Percentiles rank a stretch among this genome's conserved stretches.
These are phyloP conservation scores for Phytophthora tubulina DNA, from an alignment of 352 stramenopile genomes.

Conservation along the genomic window DNA sequence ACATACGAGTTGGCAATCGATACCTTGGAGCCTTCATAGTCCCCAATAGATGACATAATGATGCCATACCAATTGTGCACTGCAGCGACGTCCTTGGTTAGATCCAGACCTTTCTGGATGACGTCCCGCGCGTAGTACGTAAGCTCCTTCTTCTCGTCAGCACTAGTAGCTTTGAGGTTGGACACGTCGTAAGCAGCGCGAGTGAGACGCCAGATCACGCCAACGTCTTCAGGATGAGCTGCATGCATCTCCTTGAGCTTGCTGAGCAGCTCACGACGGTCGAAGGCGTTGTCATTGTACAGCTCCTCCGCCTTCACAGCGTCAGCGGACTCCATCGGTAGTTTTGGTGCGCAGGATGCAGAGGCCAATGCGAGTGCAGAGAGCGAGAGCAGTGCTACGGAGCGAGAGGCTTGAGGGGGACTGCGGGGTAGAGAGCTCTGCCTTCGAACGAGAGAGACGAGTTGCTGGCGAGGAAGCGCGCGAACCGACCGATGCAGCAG, in stretches of 20 bases:
- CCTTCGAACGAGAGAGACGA: constrained; percentile 12
- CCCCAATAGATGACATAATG: constrained; percentile 83
- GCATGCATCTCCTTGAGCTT: constrained; percentile 71
- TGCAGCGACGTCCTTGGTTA: constrained; percentile 64
- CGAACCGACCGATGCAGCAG: constrained; percentile 31
- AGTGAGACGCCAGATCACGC: constrained; percentile 72
- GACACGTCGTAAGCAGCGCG: constrained; percentile 76
- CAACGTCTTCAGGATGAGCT: constrained; percentile 63
- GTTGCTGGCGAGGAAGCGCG: constrained; percentile 26
- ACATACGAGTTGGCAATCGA: constrained; percentile 85
- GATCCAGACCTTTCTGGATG: constrained; percentile 61
- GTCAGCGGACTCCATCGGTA: constrained; percentile 67
- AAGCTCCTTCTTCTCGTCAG: constrained; percentile 79
- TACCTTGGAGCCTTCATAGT: constrained; percentile 90
- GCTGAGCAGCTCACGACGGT: constrained; percentile 73
- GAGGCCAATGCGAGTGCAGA: constrained; percentile 28
- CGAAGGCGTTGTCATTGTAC: constrained; percentile 80
- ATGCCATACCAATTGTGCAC: constrained; percentile 91
- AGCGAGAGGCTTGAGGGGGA: not conserved
- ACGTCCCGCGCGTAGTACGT: constrained; percentile 75
- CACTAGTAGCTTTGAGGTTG: constrained; percentile 57
- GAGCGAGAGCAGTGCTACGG: constrained; percentile 36
- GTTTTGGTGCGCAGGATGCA: constrained; percentile 29
- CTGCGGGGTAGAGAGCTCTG: constrained; percentile 12
- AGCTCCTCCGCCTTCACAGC: constrained; percentile 81